Evolutionary conservation across 768 basidiomycete genomes (phyloP), one percentile per base, ranked within the genome.

Genomic region (Suillus subluteus): DNA sequence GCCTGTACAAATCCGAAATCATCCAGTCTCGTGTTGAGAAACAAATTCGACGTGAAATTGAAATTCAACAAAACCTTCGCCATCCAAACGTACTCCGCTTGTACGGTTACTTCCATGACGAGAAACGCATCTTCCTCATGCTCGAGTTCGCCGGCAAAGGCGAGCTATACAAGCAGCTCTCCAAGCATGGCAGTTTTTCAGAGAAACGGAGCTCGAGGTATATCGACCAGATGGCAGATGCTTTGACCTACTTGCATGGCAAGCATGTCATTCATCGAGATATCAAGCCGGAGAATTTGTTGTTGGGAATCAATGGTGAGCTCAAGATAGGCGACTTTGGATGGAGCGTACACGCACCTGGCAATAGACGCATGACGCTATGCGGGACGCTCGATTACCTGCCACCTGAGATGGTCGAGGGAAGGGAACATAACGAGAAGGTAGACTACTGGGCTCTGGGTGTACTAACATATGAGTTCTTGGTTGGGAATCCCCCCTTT

Each of bases 261-360:
- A 99, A 99, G 75, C 96, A 99, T 74, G 96, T 99, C 73, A 99
- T 99, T 62, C 98, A 99, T 77, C 88, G 98, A 40, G 98, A 99
- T 73, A 99, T 99, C 81, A 99, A 99, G 79, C 98, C 98, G 0
- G 97, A 99, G 81, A 99, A 99, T 77, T 79, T 99, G 59, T 84
- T 99, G 40, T 82, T 99, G 15, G 96, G 96, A 13, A 87, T 99
- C 73, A 95, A 96, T 71, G 97, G 97, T 48, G 97, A 99, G 76
- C 82, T 99, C 72, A 99, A 99, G 84, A 97, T 99, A 68, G 98
- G 90, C 4, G 97, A 99, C 78, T 99, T 99, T 78, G 98, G 98
- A 12, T 99, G 98, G 97, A 95, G 91, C 72, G 95, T 98, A 9
- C 97, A 99, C 76, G 97, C 96, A 0, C 97, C 97, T 0, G 88